A percentile compares a stretch with the other conserved stretches of the same genome.
These are phyloP conservation scores for Tagetes patula DNA, from an alignment of 129 eudicot species.

Conservation along the genomic window DNA sequence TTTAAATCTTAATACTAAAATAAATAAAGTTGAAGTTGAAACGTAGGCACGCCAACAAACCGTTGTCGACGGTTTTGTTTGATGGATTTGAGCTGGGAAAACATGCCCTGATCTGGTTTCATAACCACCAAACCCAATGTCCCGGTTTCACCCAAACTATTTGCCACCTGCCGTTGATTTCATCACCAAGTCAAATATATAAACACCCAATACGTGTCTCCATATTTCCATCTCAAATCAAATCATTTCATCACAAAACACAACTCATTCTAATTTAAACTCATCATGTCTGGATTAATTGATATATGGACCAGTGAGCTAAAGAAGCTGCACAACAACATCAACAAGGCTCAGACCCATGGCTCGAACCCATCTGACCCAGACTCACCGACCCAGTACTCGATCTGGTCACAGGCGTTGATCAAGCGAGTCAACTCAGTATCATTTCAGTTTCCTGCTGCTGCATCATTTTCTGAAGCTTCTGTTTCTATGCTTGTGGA, in stretches of 20 bases:
- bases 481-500: conserved; percentile 36
- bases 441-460: not conserved
- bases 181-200: no score
- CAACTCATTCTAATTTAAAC: no score
- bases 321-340: conserved; percentile 22
- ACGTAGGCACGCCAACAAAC: not conserved
- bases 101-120: not conserved
- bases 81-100: conserved; percentile 14
- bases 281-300: conserved; percentile 34
- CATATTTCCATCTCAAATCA: conserved; percentile 17
- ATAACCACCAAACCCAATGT: conserved; percentile 3
- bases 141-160: not conserved
- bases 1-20: no score
- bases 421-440: conserved; percentile 21
- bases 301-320: conserved; percentile 43
- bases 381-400: not conserved
- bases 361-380: conserved; percentile 16
- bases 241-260: no score
- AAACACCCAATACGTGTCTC: no score
- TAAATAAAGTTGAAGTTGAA: not conserved
- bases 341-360: not conserved
- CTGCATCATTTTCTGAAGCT: conserved; percentile 27
- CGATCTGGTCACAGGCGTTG: conserved; percentile 18
- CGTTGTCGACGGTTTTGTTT: conserved; percentile 10
- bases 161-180: not conserved